Conservation (phyloP, 139 green algal genomes). For the Trebouxia sp. region DNA sequence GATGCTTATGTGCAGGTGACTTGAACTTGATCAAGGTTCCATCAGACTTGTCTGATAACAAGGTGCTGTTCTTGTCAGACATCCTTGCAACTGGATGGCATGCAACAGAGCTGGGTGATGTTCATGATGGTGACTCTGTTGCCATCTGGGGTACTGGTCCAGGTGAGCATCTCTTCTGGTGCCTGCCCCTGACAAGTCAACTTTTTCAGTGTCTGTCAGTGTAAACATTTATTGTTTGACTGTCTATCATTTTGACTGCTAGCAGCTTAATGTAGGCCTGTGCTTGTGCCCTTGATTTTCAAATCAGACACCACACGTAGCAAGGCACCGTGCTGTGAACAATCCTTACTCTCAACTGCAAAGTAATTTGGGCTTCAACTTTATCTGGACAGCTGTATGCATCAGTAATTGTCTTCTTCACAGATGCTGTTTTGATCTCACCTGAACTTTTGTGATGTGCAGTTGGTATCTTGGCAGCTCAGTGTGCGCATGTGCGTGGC, state of each 20-base stretch:
- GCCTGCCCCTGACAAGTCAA: neutral
- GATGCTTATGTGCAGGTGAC: conserved; percentile 50
- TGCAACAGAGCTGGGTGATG: conserved; percentile 62
- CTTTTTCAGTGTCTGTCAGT: no score
- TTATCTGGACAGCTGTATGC: neutral
- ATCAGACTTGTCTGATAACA: conserved; percentile 42
- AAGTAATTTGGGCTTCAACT: neutral
- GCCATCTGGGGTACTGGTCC: conserved; percentile 80
- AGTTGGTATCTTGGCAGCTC: conserved; percentile 75
- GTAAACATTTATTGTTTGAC: no score
- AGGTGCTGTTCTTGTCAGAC: conserved; percentile 70
- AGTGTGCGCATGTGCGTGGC: conserved; percentile 53
- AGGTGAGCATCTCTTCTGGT: conserved; percentile 36
- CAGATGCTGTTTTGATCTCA: no score
- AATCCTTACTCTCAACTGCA: neutral
- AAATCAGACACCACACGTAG: no score
- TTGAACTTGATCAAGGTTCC: conserved; percentile 66
- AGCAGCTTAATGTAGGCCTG: no score
- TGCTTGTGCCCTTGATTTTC: no score
- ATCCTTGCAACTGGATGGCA: conserved; percentile 77
- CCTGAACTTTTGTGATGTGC: conserved; percentile 9
- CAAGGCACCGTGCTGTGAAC: no score
- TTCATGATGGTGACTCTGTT: conserved; percentile 60
- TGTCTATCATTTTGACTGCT: no score
- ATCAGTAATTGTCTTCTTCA: neutral